Evolutionary conservation across 176 grass and related monocot species (phyloP), one percentile per base, ranked within the genome.

Genomic region (Aegilops tauschii): DNA sequence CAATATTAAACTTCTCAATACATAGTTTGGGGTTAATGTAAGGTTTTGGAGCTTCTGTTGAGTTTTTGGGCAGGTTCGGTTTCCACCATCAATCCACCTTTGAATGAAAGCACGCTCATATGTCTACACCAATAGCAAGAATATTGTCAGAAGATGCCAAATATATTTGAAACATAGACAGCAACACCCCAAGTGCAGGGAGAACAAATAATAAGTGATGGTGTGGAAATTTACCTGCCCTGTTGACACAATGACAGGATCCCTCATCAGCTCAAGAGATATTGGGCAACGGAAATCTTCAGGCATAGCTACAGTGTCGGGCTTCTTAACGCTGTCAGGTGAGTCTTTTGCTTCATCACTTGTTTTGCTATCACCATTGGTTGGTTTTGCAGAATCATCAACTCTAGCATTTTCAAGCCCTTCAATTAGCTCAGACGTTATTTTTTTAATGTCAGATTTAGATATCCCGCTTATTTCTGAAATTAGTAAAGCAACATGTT

Each of bases 71-170:
- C 94, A 99, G 11, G 97, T 96, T 2, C 90, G 61, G 44, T 94
- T 96, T 45, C 97, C 90, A 88, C 91, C 88, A 83, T 99, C 97
- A 69, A 99, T 96, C 97, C 97, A 99, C 76, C 92, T 99, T 87
- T 99, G 94, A 79, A 99, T 93, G 87, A 93, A 99, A 65, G 82
- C 88, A 13, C 90, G 89, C 65, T 96, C 92, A 42, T 99, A 99
- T 32, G 97, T 99, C 97, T 96, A 70, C 80, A 92, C 39, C 72
- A 77, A 87, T 82, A 45, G 77, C 5, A 6, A 88, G 27, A 35
- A 90, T 25, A 61, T 82, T 70, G 21, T 91, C 23, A 91, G 47
- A 4, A 77, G 27, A 37, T 62, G 36, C 62, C 68, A 91, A 28
- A 93, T 86, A 83, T 80, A 74, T 37, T n/a, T 36, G 29, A 32